Conservation (phyloP, 148 eudicot genomes). For the Talinum fruticosum region DNA sequence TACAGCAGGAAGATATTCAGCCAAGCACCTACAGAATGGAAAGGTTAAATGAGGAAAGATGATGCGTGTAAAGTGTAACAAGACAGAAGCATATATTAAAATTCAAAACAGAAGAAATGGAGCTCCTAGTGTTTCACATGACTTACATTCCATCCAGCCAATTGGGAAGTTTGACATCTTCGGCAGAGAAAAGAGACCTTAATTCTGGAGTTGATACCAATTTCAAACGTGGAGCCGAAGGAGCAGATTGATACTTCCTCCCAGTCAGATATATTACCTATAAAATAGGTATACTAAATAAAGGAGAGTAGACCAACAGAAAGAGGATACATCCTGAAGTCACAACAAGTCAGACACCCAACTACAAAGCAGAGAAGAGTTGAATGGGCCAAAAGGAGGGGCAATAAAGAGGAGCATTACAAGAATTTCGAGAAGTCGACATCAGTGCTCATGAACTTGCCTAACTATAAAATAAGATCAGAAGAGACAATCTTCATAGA, state of each 20-base stretch:
- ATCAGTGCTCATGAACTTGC: not conserved
- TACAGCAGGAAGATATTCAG: conserved; percentile 81
- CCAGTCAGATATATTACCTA: conserved; percentile 83
- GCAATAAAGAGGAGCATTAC: not conserved
- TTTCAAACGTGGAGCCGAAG: conserved; percentile 75
- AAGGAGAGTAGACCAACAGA: not conserved
- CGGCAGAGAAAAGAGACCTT: conserved; percentile 73
- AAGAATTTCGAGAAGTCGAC: not conserved
- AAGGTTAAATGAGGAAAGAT: not conserved
- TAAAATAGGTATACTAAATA: conserved; percentile 11
- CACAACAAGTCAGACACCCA: not conserved
- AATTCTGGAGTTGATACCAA: conserved; percentile 76
- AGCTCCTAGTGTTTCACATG: not conserved
- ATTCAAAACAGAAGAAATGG: not conserved
- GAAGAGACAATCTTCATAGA: not conserved
- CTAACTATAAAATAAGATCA: not conserved
- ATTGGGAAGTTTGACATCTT: conserved; percentile 81
- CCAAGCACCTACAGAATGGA: conserved; percentile 71
- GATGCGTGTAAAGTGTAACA: not conserved
- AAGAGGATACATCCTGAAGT: not conserved
- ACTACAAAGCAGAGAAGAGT: not conserved
- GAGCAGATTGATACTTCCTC: conserved; percentile 56
- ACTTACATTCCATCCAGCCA: conserved; percentile 93
- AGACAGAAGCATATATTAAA: not conserved
- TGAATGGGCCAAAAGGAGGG: not conserved